These are phyloP conservation scores for Patellifolia procumbens DNA, from an alignment of 179 eudicot genomes.

Conservation along the genomic window DNA sequence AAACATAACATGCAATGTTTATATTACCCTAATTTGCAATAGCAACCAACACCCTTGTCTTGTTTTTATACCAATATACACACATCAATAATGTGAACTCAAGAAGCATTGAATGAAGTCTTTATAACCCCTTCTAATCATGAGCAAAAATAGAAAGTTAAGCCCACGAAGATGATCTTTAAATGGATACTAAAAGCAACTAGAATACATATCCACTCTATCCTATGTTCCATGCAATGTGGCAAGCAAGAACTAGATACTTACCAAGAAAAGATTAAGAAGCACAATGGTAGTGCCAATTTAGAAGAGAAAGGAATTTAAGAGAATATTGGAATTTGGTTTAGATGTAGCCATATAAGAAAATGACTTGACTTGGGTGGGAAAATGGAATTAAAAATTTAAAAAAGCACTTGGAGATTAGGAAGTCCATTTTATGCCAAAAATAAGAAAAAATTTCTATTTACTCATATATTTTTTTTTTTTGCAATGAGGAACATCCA, in stretches of 20 bases:
- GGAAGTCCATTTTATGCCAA: conserved; percentile 20
- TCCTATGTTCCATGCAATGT: conserved; percentile 11
- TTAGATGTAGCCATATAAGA: conserved; percentile 23
- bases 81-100: conserved; percentile 24
- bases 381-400: conserved; percentile 26
- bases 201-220: conserved; percentile 19
- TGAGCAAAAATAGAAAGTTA: conserved; percentile 19
- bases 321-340: conserved; percentile 28
- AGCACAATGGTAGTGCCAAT: conserved; percentile 25
- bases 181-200: conserved; percentile 14
- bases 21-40: conserved; percentile 23
- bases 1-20: conserved; percentile 31
- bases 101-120: conserved; percentile 10
- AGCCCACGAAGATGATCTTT: not conserved
- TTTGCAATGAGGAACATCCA: conserved; percentile 2
- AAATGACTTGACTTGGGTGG: conserved; percentile 27
- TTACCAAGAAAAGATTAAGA: conserved; percentile 31
- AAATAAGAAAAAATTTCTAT: conserved; percentile 4
- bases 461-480: not conserved
- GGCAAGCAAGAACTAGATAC: conserved; percentile 36
- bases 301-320: conserved; percentile 13
- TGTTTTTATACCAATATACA: conserved; percentile 10
- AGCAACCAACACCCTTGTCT: not conserved
- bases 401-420: not conserved
- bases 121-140: conserved; percentile 1